Evolutionary conservation across 2,329 filamentous ascomycete genomes (phyloP).

Genomic region (Pezicula carpinea): DNA sequence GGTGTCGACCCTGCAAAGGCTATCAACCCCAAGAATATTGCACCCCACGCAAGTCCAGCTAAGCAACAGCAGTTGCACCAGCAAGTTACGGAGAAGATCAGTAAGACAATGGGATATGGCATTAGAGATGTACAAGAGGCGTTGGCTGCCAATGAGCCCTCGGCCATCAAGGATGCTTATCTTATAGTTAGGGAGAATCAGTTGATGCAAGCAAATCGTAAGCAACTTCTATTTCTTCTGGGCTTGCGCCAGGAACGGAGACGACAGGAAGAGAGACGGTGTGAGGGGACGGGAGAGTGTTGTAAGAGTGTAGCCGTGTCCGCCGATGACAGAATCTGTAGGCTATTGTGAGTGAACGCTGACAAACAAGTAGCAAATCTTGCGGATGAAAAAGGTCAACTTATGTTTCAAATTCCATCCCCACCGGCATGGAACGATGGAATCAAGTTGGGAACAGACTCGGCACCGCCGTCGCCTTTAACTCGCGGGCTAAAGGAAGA

Average conservation of each 20-base stretch:
- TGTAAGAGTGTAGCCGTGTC: not conserved
- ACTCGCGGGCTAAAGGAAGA: conserved; percentile 3
- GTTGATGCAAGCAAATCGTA: conserved; percentile 91
- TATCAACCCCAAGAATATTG: conserved; percentile 78
- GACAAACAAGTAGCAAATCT: conserved; percentile 24
- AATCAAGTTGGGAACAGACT: conserved; percentile 22
- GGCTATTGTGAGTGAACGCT: conserved; percentile 4
- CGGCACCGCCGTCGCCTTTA: conserved; percentile 15
- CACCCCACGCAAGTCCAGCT: conserved; percentile 70
- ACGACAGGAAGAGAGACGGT: no score
- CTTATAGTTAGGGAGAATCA: conserved; percentile 97
- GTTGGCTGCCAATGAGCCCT: conserved; percentile 85
- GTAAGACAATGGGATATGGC: conserved; percentile 96
- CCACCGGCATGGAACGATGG: conserved; percentile 45
- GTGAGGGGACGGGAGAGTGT: not conserved
- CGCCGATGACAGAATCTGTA: not conserved
- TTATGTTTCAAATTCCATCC: conserved; percentile 49
- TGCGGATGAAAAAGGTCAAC: conserved; percentile 27
- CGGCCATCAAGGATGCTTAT: conserved; percentile 97
- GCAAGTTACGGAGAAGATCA: conserved; percentile 90
- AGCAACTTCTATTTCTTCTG: conserved; percentile 36
- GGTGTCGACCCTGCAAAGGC: conserved; percentile 91
- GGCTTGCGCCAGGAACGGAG: not conserved
- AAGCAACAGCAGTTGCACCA: conserved; percentile 88
- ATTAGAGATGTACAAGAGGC: conserved; percentile 94